Base-by-base conservation (phyloP, 225 moss, liverwort and hornwort species). In the Takakia lepidozioides region DNA sequence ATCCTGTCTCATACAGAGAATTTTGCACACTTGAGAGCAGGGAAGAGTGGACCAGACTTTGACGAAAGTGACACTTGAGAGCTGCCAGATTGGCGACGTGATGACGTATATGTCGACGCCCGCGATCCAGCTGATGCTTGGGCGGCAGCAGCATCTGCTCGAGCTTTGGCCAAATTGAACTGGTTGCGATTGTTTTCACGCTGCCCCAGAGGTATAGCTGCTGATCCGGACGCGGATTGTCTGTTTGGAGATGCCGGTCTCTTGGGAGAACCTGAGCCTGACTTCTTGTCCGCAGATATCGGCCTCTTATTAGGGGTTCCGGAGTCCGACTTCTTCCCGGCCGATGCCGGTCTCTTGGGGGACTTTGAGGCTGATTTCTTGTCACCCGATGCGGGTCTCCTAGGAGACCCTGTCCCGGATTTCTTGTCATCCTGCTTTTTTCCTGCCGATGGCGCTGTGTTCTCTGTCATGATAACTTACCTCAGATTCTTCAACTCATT, bases 91-190 rank as follows among this genome's bases (percentile, higher is more conserved):
- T 81, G 88, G n/a, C 86, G 59, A 28, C 68, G 49, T 2, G 89
- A 89, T 1, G 89, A 89, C 43, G 84, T 63, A 45, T 78, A 75
- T 0, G 76, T 86, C 10, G 89, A 89, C 3, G 76, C 66, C n/a
- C 66, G 55, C 19, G 82, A 80, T 36, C 79, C 84, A 8, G 66
- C 54, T 2, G 66, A 72, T 0, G 75, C 71, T 0, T 56, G 60
- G 3, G 62, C 61, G 8, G 95, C 89, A 1, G 75, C 93, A 1
- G 87, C 82, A 72, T 95, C 95, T 17, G 86, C 90, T 41, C 71
- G 60, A 20, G 89, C 89, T 57, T 95, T 95, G 4, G 89, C 89
- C 64, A 82, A 68, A 44, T 93, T 93, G 51, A 93, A 88, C 41
- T 61, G 85, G 25, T 78, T 85, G 10, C 78, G 67, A 35, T 66